Base-by-base conservation (phyloP, 1,139 yeast genomes). In the Blastobotrys malaysiensis region DNA sequence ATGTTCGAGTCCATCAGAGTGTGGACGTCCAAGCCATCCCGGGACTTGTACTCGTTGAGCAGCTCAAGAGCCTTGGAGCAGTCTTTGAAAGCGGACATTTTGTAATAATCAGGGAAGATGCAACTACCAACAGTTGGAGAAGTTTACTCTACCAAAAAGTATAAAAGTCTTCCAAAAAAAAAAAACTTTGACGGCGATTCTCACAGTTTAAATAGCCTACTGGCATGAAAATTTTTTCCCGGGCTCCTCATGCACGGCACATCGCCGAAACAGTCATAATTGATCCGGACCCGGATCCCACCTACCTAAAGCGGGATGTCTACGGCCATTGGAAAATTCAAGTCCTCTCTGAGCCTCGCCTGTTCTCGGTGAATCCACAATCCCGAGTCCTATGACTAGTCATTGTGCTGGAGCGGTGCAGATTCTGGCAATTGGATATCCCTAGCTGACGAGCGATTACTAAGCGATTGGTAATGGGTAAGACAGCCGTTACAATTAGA, bases 1-100 rank as follows among this genome's bases (percentile, higher is more conserved):
- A 77, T 74, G 64, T 82, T 77, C 52, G 97, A 89, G 77, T 93
- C 96, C 86, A 95, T 88, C 74, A 93, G 82, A 64, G 88, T 81
- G 58, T 81, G 77, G 67, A 88, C 86, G 62, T 88, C 85, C 64
- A 93, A 81, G 61, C 99, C 99, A 73, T 93, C 99, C 70, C 80
- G 84, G 65, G 77, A 72, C 59, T 80, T 64, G 78, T 88, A 91
- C 61, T 80, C 73, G 61, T 80, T 75, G 63, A 93, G 80, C 70
- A 77, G 77, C 58, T 84, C 81, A 59, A 85, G 68, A 62, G 97
- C 97, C 63, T 80, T 79, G 52, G 87, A 62, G 64, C 79, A 71
- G 70, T 86, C 88, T 69, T 50, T 51, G 48, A 54, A 43, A 26
- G 24, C 43, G 43, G 61, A 54, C 52, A 52, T 52, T 36, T 6